A percentile compares a stretch with the other conserved stretches of the same genome.
Conservation (phyloP, 352 stramenopile species). For the Phytophthora fragariaefolia region DNA sequence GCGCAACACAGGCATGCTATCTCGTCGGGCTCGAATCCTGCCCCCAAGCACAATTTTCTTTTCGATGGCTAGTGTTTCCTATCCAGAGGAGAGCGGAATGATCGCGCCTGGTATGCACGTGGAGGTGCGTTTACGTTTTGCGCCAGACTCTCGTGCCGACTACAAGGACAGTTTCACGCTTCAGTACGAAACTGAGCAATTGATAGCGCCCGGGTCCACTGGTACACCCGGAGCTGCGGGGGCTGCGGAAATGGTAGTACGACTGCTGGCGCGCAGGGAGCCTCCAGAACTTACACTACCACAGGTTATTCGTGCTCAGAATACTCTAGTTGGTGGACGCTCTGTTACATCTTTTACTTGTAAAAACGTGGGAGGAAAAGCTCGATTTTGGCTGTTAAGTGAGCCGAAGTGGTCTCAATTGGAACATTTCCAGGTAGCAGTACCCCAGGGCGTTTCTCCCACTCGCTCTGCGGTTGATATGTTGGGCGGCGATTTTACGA, state of each 20-base stretch:
- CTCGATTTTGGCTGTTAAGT: constrained; percentile 76
- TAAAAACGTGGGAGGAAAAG: constrained; percentile 65
- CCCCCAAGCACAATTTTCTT: constrained; percentile 73
- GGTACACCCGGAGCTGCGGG: constrained; percentile 27
- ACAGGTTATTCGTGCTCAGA: constrained; percentile 55
- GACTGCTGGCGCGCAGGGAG: constrained; percentile 50
- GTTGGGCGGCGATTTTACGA: constrained; percentile 15
- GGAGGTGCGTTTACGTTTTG: constrained; percentile 63
- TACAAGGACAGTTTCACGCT: constrained; percentile 72
- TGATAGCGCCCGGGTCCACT: constrained; percentile 3
- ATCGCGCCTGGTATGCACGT: constrained; percentile 79
- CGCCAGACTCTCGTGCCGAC: constrained; percentile 74
- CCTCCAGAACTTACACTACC: constrained; percentile 76
- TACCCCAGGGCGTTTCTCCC: constrained; percentile 8
- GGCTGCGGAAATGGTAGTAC: constrained; percentile 44
- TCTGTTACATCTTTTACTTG: constrained; percentile 58
- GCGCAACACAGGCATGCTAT: constrained; percentile 64
- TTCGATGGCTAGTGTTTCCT: constrained; percentile 58
- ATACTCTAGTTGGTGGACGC: constrained; percentile 66
- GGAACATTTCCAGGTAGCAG: constrained; percentile 34
- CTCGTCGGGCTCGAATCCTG: constrained; percentile 66
- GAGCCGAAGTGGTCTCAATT: constrained; percentile 47
- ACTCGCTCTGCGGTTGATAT: constrained; percentile 23
- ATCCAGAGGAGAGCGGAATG: constrained; percentile 60
- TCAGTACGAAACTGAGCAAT: constrained; percentile 54